phyloP scores from a whole-genome alignment of 176 grass and related monocot species.

The Leersia perrieri region DNA sequence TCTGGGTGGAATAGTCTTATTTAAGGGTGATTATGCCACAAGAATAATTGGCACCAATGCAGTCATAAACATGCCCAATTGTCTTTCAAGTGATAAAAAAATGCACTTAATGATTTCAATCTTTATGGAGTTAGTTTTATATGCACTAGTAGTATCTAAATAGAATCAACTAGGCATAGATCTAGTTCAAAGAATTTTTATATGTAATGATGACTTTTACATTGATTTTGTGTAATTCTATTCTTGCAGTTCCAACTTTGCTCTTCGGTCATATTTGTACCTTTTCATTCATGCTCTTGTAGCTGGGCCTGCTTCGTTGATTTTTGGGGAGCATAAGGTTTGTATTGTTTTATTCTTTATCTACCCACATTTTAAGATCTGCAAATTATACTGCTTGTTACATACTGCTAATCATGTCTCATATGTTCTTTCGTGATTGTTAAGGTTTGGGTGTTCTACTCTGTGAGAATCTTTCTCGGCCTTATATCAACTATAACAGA shows the following conservation, averaged over 20 bases:
- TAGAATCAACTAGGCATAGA: not conserved
- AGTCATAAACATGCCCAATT: not conserved
- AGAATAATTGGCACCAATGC: not conserved
- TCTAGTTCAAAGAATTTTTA: slow-evolving; percentile 7
- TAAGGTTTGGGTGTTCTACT: slow-evolving; percentile 84
- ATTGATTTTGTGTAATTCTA: slow-evolving; percentile 23
- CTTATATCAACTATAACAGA: slow-evolving; percentile 90
- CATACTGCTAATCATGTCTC: slow-evolving; percentile 8
- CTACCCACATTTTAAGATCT: slow-evolving; percentile 16
- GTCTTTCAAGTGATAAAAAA: not conserved
- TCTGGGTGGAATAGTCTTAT: not conserved
- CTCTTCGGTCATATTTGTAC: slow-evolving; percentile 93
- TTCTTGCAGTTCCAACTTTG: slow-evolving; percentile 84
- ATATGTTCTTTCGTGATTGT: slow-evolving; percentile 33
- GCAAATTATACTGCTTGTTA: not conserved
- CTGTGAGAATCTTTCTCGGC: slow-evolving; percentile 95
- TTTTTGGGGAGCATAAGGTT: slow-evolving; percentile 90
- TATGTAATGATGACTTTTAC: not conserved
- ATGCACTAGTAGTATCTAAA: slow-evolving; percentile 18
- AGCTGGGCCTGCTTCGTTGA: slow-evolving; percentile 78
- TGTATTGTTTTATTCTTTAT: slow-evolving; percentile 8
- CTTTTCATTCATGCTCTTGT: slow-evolving; percentile 83
- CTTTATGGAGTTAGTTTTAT: not conserved
- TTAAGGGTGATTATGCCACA: not conserved
- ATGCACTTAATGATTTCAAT: not conserved